phyloP scores from a whole-genome alignment of 441 rosid genomes.

The Geranium incanum region DNA sequence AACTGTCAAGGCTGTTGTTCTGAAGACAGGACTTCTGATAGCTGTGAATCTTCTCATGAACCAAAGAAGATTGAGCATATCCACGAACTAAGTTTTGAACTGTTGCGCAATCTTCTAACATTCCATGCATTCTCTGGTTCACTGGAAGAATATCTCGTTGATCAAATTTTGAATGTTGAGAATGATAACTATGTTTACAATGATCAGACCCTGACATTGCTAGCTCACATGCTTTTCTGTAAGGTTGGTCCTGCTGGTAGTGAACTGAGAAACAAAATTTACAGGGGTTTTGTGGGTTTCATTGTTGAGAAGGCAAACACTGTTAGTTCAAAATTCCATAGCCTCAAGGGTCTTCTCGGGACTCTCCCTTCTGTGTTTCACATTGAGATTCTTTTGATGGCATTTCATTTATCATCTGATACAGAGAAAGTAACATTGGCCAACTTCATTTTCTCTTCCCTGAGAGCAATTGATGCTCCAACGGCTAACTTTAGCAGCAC shows the following conservation, averaged over 20 bases:
- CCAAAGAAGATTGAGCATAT: slow-evolving; percentile 48
- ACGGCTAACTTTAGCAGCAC: slow-evolving; percentile 32
- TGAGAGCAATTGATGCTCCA: slow-evolving; percentile 43
- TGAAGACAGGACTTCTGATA: slow-evolving; percentile 50
- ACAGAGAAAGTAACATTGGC: slow-evolving; percentile 68
- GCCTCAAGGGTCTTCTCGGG: slow-evolving; percentile 55
- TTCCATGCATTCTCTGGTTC: slow-evolving; percentile 53
- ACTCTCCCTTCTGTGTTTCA: slow-evolving; percentile 88
- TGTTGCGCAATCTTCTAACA: slow-evolving; percentile 67
- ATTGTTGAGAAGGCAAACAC: slow-evolving; percentile 49
- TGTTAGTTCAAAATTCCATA: slow-evolving; percentile 46
- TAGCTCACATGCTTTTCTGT: slow-evolving; percentile 68
- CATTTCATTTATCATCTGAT: slow-evolving; percentile 84
- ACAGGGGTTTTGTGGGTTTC: slow-evolving; percentile 52
- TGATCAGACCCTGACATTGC: slow-evolving; percentile 69
- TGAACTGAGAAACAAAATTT: slow-evolving; percentile 61
- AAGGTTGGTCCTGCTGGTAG: slow-evolving; percentile 63
- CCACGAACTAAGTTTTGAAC: slow-evolving; percentile 65
- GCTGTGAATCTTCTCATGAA: slow-evolving; percentile 46
- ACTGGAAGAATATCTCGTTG: slow-evolving; percentile 75
- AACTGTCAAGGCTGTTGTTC: slow-evolving; percentile 36
- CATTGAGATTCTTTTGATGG: slow-evolving; percentile 89
- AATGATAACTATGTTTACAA: slow-evolving; percentile 55
- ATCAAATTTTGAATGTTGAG: slow-evolving; percentile 68
- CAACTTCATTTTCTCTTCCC: slow-evolving; percentile 47